Evolutionary conservation across 2,329 filamentous ascomycete genomes (phyloP), one percentile per base, ranked within the genome.

Genomic region (Colletotrichum sansevieriae): DNA sequence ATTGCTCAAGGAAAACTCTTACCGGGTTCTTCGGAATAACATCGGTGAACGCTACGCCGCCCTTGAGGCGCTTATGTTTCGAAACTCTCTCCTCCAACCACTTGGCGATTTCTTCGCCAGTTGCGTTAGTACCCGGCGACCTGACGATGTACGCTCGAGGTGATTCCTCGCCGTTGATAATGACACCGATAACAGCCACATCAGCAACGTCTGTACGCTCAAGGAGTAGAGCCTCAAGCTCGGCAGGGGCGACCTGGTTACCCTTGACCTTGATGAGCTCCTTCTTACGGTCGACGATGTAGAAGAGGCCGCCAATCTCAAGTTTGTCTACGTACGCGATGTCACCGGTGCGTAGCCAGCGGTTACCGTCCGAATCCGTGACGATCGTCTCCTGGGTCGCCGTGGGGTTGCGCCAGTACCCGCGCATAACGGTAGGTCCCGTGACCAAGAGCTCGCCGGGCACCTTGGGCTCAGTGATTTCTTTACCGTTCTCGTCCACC

Each of bases 271-370:
- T 89, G 79, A 89, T 89, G 63, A 89, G 81, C 77, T 89, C 87
- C 84, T 95, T 81, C 61, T 88, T 88, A 44, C 92, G 87, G 77
- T 95, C 92, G 37, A 95, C 90, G 29, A 95, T 90, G 75, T 88
- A 87, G 72, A 85, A 82, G 57, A 82, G 77, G 0, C 78, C 82
- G 13, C 85, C 85, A 0, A 79, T 74, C 68, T 85, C 83, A 72
- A 89, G 87, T 35, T 84, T 83, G 60, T 90, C 83, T 70, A 93
- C 84, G 73, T 88, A 91, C 15, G 88, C 91, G 57, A 95, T 86
- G 72, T 95, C 92, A 3, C 92, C 92, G 0, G 92, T 94, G 75
- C 88, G 89, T 70, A 95, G 78, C 92, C 92, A 95, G 18, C 89
- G 79, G 35, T 81, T 84, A 52, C 84, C 85, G 67, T 83, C 80